Evolutionary conservation across 169 alveolate species (phyloP), one percentile per base, ranked within the genome.

Genomic region (Theileria luwenshuni): DNA sequence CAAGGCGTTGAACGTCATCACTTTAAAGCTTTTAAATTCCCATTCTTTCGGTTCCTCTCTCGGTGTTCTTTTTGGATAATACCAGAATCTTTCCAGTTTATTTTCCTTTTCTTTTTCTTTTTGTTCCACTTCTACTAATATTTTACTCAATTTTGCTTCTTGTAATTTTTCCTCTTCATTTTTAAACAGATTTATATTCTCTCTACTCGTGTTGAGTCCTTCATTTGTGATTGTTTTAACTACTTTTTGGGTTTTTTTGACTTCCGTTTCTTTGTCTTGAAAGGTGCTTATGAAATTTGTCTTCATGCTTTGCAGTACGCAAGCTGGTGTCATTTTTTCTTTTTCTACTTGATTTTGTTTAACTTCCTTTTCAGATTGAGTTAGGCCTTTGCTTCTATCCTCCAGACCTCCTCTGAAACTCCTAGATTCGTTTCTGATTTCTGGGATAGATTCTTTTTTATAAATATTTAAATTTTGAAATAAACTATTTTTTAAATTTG

Each of bases 1-100:
- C 28, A 89, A 64, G 43, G 83, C 64, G 76, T 89, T 89, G 62
- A 89, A 89, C 56, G 87, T 81, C 89, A 81, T 81, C 0, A 81
- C 80, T 38, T 42, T 27, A 33, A 81, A 25, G 35, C 77, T 63
- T 41, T 51, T 30, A 10, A 51, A 51, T 6, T 51, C 33, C n/a
- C n/a, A n/a, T 12, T 7, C 10, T 6, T 10, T 21, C 15, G n/a
- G 15, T 5, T 21, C 33, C 15, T 23, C 61, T 6, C 61, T 51
- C 61, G 33, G 61, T 12, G 61, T 51, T 13, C 33, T 51, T 10
- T 5, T 38, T 10, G 45, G 45, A 10, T 38, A 38, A 10, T 38
- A 38, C 45, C 45, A 38, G 45, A 7, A 38, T 10, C 45, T 38
- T 10, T 5, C 10, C 45, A 38, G 45, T 10, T 38, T 5, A 5